Conservation (phyloP, 176 grass and related monocot species). For the Phyllostachys edulis region DNA sequence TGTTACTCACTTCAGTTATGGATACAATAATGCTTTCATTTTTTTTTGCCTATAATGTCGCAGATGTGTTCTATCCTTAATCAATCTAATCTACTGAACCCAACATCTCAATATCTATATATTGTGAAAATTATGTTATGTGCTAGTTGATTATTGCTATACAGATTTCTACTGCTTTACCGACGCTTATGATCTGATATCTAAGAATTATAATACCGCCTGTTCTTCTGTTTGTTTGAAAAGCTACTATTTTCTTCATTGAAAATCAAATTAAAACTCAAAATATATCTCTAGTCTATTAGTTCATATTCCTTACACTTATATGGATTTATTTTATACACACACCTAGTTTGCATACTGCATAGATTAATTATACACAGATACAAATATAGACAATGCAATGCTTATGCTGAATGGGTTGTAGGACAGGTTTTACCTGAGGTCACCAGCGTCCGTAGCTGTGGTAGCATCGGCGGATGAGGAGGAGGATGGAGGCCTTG, state of each 20-base stretch:
- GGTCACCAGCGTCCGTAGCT: no score
- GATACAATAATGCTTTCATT: not conserved
- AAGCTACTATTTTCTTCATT: not conserved
- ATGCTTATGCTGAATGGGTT: no score
- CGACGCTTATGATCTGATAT: not conserved
- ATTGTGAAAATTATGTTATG: not conserved
- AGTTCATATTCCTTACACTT: conserved; percentile 6
- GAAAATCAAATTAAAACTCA: not conserved
- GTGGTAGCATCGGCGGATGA: no score
- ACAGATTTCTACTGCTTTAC: not conserved
- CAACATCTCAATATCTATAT: not conserved
- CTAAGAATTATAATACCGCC: not conserved
- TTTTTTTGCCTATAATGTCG: not conserved
- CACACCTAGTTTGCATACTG: no score
- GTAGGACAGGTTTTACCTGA: no score
- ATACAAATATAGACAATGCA: no score
- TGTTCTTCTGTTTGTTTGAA: not conserved
- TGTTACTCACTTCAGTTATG: not conserved
- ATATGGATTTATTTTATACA: no score
- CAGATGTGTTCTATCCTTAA: not conserved
- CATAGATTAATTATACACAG: no score
- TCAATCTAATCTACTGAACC: not conserved
- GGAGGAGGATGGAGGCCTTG: no score
- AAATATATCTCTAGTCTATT: not conserved
- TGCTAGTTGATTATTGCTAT: not conserved